phyloP scores from a whole-genome alignment of 1,284 basidiomycete species.

The Baeospora myosura region DNA sequence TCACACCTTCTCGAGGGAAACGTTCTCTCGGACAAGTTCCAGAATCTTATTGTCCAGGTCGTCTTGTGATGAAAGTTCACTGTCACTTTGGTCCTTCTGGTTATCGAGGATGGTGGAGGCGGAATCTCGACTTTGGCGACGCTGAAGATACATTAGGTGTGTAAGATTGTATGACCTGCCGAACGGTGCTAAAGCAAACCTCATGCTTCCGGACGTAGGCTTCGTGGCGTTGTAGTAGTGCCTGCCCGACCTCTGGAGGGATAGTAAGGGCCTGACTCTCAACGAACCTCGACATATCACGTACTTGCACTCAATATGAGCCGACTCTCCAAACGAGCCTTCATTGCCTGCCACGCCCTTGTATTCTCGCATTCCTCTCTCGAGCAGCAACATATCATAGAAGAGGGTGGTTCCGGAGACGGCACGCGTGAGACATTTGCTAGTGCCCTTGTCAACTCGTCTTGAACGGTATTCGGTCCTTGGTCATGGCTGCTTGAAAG shows the following conservation, averaged over 20 bases:
- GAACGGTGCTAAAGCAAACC: slow-evolving; percentile 29
- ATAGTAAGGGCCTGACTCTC: background rate
- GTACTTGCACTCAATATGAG: slow-evolving; percentile 79
- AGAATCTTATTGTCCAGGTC: slow-evolving; percentile 28
- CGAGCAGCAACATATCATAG: slow-evolving; percentile 59
- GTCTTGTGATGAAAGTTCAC: slow-evolving; percentile 9
- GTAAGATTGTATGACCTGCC: slow-evolving; percentile 2
- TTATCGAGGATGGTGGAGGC: slow-evolving; percentile 5
- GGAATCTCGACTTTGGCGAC: too few relatives aligned
- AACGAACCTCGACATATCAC: slow-evolving; percentile 19
- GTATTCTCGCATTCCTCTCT: slow-evolving; percentile 56
- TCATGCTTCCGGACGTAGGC: slow-evolving; percentile 73
- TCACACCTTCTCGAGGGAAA: slow-evolving; percentile 58
- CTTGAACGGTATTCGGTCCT: slow-evolving; percentile 62
- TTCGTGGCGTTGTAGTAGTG: slow-evolving; percentile 81
- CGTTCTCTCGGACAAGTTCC: slow-evolving; percentile 51
- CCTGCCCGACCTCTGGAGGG: slow-evolving; percentile 80
- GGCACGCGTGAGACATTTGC: slow-evolving; percentile 61
- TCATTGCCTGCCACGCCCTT: slow-evolving; percentile 57
- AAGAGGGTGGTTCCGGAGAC: slow-evolving; percentile 53
- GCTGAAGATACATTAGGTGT: too few relatives aligned
- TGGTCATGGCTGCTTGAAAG: slow-evolving; percentile 38
- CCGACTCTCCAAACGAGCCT: slow-evolving; percentile 65
- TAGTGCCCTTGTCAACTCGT: slow-evolving; percentile 68
- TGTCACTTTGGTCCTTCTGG: slow-evolving; percentile 11